These are phyloP conservation scores for Ogataea sp. DNA, from an alignment of 805 yeast species.

Conservation along the genomic window DNA sequence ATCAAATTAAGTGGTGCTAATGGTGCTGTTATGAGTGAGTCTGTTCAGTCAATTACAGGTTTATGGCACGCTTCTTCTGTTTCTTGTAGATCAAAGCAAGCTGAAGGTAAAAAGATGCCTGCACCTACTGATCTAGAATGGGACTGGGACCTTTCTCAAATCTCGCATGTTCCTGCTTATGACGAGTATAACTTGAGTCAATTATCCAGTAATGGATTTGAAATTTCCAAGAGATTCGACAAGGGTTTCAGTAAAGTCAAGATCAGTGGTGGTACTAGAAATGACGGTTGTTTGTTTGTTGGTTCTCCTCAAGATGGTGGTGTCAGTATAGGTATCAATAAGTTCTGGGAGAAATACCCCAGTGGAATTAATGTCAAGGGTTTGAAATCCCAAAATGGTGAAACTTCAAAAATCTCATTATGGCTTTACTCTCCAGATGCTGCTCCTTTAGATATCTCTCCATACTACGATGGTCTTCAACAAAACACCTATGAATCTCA, in stretches of 20 bases:
- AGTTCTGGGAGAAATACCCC: slow-evolving; percentile 9
- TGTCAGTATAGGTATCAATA: neutral
- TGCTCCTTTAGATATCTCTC: slow-evolving; percentile 1
- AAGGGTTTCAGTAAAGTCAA: slow-evolving; percentile 1
- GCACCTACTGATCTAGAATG: neutral
- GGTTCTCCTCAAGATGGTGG: slow-evolving; percentile 3
- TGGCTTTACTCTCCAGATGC: slow-evolving; percentile 5
- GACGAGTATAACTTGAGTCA: slow-evolving; percentile 1
- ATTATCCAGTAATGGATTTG: slow-evolving; percentile 1
- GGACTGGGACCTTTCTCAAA: neutral
- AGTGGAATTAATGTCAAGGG: neutral
- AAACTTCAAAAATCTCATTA: neutral
- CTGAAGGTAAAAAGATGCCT: neutral
- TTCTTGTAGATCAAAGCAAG: neutral
- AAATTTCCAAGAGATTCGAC: slow-evolving; percentile 1
- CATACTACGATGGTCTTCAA: slow-evolving; percentile 1
- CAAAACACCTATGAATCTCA: slow-evolving; percentile 1
- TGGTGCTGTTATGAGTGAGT: slow-evolving; percentile 3
- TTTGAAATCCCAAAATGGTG: neutral
- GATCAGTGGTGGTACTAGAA: slow-evolving; percentile 1
- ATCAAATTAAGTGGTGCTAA: slow-evolving; percentile 1
- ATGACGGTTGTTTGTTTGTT: slow-evolving; percentile 1
- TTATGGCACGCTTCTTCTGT: slow-evolving; percentile 1
- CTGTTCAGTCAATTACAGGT: slow-evolving; percentile 3
- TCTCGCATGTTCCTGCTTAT: neutral